A percentile compares a stretch with the other conserved stretches of the same genome.
Evolutionary conservation across 495 filamentous ascomycete genomes (phyloP).

Genomic region (Chaetomium tenue): DNA sequence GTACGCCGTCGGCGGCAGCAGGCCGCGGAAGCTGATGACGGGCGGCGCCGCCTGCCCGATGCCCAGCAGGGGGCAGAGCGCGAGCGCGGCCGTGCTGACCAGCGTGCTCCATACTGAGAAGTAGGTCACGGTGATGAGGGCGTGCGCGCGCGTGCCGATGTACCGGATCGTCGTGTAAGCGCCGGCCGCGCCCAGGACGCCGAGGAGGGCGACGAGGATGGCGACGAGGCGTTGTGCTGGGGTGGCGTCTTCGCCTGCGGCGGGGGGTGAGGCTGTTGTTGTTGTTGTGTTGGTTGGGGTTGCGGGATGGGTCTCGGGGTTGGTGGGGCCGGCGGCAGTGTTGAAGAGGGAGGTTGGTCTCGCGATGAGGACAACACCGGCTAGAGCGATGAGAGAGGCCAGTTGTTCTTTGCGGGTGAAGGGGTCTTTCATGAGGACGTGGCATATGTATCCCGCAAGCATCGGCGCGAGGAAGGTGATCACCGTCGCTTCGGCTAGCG

Average conservation of each 20-base stretch:
- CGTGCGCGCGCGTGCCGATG: slow-evolving; percentile 81
- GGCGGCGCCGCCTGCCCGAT: slow-evolving; percentile 40
- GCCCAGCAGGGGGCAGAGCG: slow-evolving; percentile 45
- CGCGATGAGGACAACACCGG: slow-evolving; percentile 83
- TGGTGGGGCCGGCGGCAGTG: slow-evolving; percentile 16
- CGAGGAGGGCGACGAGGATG: slow-evolving; percentile 70
- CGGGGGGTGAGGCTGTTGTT: slow-evolving; percentile 16
- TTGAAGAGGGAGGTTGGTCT: slow-evolving; percentile 63
- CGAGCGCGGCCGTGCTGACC: slow-evolving; percentile 60
- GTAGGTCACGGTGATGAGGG: slow-evolving; percentile 83
- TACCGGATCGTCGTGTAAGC: slow-evolving; percentile 80
- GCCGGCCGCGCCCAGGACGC: slow-evolving; percentile 73
- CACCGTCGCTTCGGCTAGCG: slow-evolving; percentile 86
- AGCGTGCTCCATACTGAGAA: slow-evolving; percentile 71
- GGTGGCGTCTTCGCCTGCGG: slow-evolving; percentile 46
- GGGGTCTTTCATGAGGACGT: slow-evolving; percentile 68
- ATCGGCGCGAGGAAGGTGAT: slow-evolving; percentile 86
- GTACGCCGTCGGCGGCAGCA: slow-evolving; percentile 54
- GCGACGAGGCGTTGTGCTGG: slow-evolving; percentile 68
- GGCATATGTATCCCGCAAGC: slow-evolving; percentile 79
- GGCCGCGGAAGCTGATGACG: slow-evolving; percentile 53
- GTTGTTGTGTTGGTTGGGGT: neutral
- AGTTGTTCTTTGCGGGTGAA: slow-evolving; percentile 78
- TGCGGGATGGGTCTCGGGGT: neutral
- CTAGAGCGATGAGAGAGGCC: slow-evolving; percentile 70